phyloP scores from a whole-genome alignment of 805 yeast genomes.

The Candida ficus region DNA sequence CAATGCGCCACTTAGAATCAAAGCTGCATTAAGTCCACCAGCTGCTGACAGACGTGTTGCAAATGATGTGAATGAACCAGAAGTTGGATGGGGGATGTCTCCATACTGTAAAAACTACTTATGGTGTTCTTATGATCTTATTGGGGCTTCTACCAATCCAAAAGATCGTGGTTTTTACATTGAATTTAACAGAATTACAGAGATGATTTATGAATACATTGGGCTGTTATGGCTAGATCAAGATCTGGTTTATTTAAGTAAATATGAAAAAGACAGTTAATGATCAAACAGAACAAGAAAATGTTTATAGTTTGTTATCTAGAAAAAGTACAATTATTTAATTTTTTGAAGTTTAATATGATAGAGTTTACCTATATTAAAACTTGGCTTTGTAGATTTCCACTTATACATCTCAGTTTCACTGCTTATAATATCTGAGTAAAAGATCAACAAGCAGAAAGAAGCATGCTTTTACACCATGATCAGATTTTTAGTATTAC shows the following conservation, averaged over 20 bases:
- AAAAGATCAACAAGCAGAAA: too few species aligned
- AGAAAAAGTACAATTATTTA: too few species aligned
- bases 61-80: conserved; percentile 37
- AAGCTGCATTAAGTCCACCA: conserved; percentile 49
- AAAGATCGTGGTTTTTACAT: conserved; percentile 21
- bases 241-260: conserved; percentile 17
- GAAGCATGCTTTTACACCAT: too few species aligned
- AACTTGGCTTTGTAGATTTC: too few species aligned
- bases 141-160: conserved; percentile 36
- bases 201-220: conserved; percentile 19
- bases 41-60: conserved; percentile 23
- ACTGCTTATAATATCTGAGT: too few species aligned
- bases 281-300: too few species aligned
- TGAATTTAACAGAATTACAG: conserved; percentile 22
- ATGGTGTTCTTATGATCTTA: conserved; percentile 57
- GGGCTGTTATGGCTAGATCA: conserved; percentile 26
- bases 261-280: conserved; percentile 13
- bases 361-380: too few species aligned
- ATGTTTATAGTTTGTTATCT: too few species aligned
- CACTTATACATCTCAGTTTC: too few species aligned
- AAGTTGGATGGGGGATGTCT: conserved; percentile 47
- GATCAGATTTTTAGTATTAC: too few species aligned
- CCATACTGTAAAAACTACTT: conserved; percentile 45
- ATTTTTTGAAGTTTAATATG: too few species aligned
- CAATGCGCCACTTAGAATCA: conserved; percentile 35